Evolutionary conservation across 2,329 filamentous ascomycete genomes (phyloP), one percentile per base, ranked within the genome.

Genomic region (Sphaerulina vaccinii): DNA sequence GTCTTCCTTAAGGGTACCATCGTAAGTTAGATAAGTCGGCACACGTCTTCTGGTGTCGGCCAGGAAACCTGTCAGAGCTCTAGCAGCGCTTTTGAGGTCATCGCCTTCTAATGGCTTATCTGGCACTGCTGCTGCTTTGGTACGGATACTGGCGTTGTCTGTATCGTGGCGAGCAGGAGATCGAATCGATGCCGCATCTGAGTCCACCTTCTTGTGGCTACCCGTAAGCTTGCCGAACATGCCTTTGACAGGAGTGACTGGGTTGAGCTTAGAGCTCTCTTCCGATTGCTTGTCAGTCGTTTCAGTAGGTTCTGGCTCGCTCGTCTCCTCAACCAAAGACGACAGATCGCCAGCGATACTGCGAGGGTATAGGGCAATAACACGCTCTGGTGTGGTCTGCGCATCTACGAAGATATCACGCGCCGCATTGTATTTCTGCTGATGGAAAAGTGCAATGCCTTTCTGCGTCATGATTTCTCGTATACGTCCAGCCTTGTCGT

Each of bases 371-470:
- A 97, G 72, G 35, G 82, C 83, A 56, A 99, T 84, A 2, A 97
- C 93, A 44, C 88, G 80, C 67, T 95, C 90, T 0, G 93, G 92
- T 0, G 93, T 89, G 0, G 93, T 91, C 62, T 89, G 84, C 2
- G 96, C 90, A 48, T 93, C 87, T 3, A 88, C 88, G 71, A 97
- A 97, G 1, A 99, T 73, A 61, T 97, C 91, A 73, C 99, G 80
- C 1, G 92, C 86, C 43, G 90, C 85, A 33, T 86, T 81, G 65
- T 91, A 99, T 66, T 87, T 95, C 62, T 85, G 87, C 60, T 88
- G 78, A 52, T 84, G 83, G 64, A 99, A 99, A 3, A 97, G 74
- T 11, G 78, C 74, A 68, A 95, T 89, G 0, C 92, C 93, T 68
- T 99, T 99, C 60, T 87, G 80, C 75, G 95, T 93, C 73, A 92